Base-by-base conservation (phyloP, 2,329 filamentous ascomycete species). In the Penicillium polonicum region DNA sequence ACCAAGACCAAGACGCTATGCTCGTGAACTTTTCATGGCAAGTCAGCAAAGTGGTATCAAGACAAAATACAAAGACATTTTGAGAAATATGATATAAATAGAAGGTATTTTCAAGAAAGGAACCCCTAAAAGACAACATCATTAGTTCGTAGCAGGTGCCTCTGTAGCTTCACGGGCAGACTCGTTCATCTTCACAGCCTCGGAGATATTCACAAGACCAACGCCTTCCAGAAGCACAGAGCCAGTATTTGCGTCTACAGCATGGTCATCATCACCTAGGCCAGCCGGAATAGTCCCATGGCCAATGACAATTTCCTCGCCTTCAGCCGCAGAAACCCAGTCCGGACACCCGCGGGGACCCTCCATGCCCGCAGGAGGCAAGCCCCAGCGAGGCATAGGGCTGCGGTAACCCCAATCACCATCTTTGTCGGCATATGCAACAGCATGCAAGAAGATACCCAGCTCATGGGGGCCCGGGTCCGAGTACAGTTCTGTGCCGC, bases 401-500 rank as follows among this genome's bases (percentile, higher is more conserved):
- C 92, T 97, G 69, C 88, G 85, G 74, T 97, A 97, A 52, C 86
- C 86, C 94, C 94, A 99, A 52, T 82, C 82, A 4, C 92, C 93
- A 27, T 87, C 86, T 27, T 87, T 84, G 72, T 93, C 92, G 65
- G 93, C 88, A 73, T 99, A 99, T 45, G 90, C 86, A 60, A 92
- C 85, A 57, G 93, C 95, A 78, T 99, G 94, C 60, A 99, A 81
- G 83, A 93, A 99, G 41, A 99, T 88, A 0, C 90, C 91, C 46
- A 99, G 81, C 78, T 99, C 94, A 68, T 97, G 92, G 42, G 82
- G 77, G 1, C 92, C 92, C 0, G 94, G 94, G 70, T 99, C 94
- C 17, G 90, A 95, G 75, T 97, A 99, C 43, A 99, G 80, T 23
- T 91, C 89, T 21, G 94, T 96, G 58, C 88, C 83, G 74, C 94